These are phyloP conservation scores for Fusarium dlaminii DNA, from an alignment of 2,329 filamentous ascomycete species.

Conservation along the genomic window DNA sequence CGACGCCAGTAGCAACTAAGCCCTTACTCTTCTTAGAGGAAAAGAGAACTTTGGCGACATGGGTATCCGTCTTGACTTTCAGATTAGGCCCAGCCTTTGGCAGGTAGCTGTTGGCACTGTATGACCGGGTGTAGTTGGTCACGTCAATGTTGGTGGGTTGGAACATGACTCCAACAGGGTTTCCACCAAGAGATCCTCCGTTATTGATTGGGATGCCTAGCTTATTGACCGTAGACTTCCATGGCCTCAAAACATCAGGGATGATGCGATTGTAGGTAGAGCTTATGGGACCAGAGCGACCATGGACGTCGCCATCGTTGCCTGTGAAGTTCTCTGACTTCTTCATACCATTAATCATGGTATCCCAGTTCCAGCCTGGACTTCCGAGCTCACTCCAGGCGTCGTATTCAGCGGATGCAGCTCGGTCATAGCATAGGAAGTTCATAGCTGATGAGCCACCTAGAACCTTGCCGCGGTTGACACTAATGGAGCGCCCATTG, in stretches of 20 bases:
- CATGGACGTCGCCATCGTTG: background rate
- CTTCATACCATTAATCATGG: background rate
- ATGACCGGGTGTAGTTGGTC: background rate
- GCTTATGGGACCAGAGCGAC: background rate
- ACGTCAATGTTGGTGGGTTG: background rate
- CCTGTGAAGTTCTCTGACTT: background rate
- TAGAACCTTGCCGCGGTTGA: background rate
- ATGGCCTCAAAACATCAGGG: background rate
- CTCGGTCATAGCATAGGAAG: background rate
- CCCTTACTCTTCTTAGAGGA: fast-evolving
- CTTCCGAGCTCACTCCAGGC: background rate
- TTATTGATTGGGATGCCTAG: background rate
- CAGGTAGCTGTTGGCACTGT: background rate
- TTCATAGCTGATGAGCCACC: background rate
- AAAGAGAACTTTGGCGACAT: background rate
- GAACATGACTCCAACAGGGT: background rate
- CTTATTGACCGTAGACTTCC: background rate
- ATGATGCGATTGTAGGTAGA: background rate
- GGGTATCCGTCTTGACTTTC: background rate
- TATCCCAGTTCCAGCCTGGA: background rate
- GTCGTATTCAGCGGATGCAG: background rate
- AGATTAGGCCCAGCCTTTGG: background rate
- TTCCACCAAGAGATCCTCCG: background rate
- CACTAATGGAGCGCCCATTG: background rate
- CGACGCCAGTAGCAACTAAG: background rate